phyloP scores from a whole-genome alignment of 75 land plant species.

The Picea glauca region DNA sequence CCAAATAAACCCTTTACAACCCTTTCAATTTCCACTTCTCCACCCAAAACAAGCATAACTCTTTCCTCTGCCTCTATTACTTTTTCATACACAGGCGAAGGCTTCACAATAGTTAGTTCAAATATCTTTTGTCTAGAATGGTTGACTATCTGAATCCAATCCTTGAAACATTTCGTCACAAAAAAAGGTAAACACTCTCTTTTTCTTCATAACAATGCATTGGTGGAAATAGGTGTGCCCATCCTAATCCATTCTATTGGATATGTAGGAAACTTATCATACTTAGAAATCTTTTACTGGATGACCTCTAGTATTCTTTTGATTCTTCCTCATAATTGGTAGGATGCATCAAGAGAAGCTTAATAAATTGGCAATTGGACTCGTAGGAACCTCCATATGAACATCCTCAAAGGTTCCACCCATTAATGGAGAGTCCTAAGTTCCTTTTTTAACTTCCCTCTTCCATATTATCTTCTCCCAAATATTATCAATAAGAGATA shows the following conservation, averaged over 20 bases:
- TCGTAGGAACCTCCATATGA: slow-evolving; percentile 91
- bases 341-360: slow-evolving; percentile 93
- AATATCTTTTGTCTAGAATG: slow-evolving; percentile 94
- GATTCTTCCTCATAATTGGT: slow-evolving; percentile 95
- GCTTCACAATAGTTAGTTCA: slow-evolving; percentile 83
- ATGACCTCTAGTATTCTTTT: slow-evolving; percentile 78
- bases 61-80: slow-evolving; percentile 94
- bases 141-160: slow-evolving; percentile 86
- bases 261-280: slow-evolving; percentile 78
- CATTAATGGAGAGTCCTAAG: slow-evolving; percentile 90
- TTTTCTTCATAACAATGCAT: slow-evolving; percentile 89
- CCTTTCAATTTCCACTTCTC: slow-evolving; percentile 8
- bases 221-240: slow-evolving; percentile 99
- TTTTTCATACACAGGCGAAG: slow-evolving; percentile 89
- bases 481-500: no score
- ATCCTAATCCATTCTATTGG: slow-evolving; percentile 97
- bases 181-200: slow-evolving; percentile 90
- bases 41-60: slow-evolving; percentile 62
- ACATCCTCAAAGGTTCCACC: slow-evolving; percentile 99
- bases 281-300: slow-evolving; percentile 62
- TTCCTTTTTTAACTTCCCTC: no score
- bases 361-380: slow-evolving; percentile 57
- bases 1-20: slow-evolving; percentile 75
- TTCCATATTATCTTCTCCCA: no score
- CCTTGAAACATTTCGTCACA: slow-evolving; percentile 81